Conservation (phyloP, 2,329 filamentous ascomycete genomes). For the Claviceps lovelessii region DNA sequence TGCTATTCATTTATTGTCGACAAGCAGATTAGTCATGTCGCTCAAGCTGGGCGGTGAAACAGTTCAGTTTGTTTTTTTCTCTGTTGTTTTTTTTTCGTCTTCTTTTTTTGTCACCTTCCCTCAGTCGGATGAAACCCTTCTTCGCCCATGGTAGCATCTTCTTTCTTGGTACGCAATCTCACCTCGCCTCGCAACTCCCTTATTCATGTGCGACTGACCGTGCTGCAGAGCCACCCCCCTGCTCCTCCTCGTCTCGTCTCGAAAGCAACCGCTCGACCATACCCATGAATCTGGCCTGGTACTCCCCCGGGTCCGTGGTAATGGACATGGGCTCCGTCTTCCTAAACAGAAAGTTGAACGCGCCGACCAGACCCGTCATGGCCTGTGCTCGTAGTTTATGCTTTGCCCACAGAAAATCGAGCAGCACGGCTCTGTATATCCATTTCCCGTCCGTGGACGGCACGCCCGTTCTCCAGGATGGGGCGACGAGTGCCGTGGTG, state of each 20-base stretch:
- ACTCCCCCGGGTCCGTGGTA: conserved; percentile 54
- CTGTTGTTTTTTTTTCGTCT: no score
- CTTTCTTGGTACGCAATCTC: no score
- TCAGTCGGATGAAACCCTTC: no score
- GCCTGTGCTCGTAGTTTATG: conserved; percentile 51
- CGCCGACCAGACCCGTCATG: conserved; percentile 50
- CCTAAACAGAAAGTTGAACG: conserved; percentile 45
- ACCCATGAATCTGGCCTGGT: conserved; percentile 38
- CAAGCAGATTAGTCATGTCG: no score
- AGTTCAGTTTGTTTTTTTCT: no score
- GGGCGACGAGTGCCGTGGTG: background rate
- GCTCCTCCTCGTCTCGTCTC: background rate
- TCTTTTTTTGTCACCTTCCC: no score
- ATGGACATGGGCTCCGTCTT: conserved; percentile 60
- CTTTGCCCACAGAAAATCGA: conserved; percentile 71
- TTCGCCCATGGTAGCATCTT: no score
- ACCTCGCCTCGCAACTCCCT: no score
- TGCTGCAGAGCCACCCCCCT: background rate
- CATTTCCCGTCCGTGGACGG: conserved; percentile 47
- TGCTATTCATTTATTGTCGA: no score
- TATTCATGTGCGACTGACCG: background rate
- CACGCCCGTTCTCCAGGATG: conserved; percentile 46
- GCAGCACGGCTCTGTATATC: conserved; percentile 50
- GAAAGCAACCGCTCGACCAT: conserved; percentile 31
- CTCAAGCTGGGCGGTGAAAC: no score